Evolutionary conservation across 352 stramenopile genomes (phyloP).

Genomic region (Phytophthora hybrid): DNA sequence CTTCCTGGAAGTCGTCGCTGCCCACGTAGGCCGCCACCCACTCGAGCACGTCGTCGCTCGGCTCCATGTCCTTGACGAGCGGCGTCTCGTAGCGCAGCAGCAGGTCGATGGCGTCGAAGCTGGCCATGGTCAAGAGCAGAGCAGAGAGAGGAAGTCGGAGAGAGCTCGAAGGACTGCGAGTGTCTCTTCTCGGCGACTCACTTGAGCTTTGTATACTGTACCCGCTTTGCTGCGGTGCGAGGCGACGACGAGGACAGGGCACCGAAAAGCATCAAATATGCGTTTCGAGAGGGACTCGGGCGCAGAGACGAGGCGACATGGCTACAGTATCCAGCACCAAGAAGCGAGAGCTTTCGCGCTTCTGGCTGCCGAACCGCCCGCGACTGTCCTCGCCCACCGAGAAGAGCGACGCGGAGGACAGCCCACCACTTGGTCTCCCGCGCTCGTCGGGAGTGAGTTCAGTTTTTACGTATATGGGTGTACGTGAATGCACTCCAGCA

Average conservation of each 20-base stretch:
- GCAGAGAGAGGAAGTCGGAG: conserved; percentile 3
- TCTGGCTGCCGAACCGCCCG: too few relatives aligned
- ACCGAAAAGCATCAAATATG: conserved; percentile 10
- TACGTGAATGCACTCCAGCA: not conserved
- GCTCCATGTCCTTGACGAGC: conserved; percentile 86
- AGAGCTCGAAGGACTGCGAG: conserved; percentile 23
- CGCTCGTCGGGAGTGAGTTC: not conserved
- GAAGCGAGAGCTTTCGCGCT: too few relatives aligned
- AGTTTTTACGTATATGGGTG: not conserved
- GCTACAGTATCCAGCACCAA: not conserved
- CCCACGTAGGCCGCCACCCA: conserved; percentile 82
- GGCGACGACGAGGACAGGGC: conserved; percentile 30
- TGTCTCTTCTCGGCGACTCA: conserved; percentile 31
- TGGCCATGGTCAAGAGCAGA: conserved; percentile 38
- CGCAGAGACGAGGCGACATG: conserved; percentile 15
- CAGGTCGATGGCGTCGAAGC: conserved; percentile 84
- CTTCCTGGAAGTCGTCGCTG: conserved; percentile 73
- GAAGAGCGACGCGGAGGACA: not conserved
- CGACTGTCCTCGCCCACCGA: not conserved
- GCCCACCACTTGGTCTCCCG: not conserved
- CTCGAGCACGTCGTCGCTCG: conserved; percentile 80
- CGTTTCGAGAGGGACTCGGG: not conserved
- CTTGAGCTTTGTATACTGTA: conserved; percentile 26
- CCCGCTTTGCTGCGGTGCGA: conserved; percentile 14
- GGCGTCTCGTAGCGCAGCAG: conserved; percentile 83